A percentile compares a stretch with the other conserved stretches of the same genome.
Conservation (phyloP, 2,329 filamentous ascomycete genomes). For the Colletotrichum sp. region DNA sequence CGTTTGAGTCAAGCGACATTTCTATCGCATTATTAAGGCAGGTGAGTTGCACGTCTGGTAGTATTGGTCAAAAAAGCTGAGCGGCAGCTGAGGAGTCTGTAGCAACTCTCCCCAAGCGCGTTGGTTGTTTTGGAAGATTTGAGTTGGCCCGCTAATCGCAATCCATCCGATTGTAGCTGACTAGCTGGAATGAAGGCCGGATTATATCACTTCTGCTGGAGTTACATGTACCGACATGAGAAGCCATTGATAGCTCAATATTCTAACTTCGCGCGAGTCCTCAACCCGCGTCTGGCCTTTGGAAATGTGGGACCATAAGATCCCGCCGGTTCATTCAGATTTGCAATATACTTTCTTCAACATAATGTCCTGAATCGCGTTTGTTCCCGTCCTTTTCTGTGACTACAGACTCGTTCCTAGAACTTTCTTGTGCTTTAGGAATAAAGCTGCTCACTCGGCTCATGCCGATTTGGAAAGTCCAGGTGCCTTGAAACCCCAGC, state of each 20-base stretch:
- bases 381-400: not conserved
- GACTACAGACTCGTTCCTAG: rapidly evolving
- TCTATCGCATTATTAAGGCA: not conserved
- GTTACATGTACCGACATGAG: rapidly evolving
- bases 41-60: not conserved
- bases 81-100: not conserved
- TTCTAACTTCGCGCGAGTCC: not conserved
- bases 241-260: not conserved
- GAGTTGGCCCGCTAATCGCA: not conserved
- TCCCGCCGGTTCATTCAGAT: not conserved
- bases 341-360: not conserved
- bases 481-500: not conserved
- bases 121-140: not conserved
- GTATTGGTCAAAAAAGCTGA: not conserved
- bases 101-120: not conserved
- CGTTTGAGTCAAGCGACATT: not conserved
- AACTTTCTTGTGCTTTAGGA: rapidly evolving
- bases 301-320: not conserved
- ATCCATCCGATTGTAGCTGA: not conserved
- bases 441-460: not conserved
- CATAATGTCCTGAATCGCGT: not conserved
- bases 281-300: not conserved
- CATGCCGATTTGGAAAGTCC: not conserved
- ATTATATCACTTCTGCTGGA: not conserved
- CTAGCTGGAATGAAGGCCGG: rapidly evolving